phyloP scores from a whole-genome alignment of 768 basidiomycete species.

The Boletus pseudopeckii region DNA sequence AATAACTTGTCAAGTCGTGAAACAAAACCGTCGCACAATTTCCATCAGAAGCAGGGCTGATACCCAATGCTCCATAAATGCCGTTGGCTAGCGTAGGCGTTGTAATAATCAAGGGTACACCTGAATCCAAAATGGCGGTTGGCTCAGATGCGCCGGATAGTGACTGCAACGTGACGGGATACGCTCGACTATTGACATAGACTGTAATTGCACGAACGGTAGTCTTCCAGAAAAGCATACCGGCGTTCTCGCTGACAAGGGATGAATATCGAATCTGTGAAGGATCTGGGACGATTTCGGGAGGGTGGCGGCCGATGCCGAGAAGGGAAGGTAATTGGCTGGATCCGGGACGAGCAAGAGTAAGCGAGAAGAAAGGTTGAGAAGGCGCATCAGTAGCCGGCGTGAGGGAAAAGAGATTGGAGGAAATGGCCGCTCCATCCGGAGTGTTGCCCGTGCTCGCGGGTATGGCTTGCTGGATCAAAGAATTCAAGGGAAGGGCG shows the following conservation, averaged over 20 bases:
- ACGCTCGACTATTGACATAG: conserved; percentile 46
- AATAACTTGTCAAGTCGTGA: not conserved
- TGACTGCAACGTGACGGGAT: conserved; percentile 42
- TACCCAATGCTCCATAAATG: conserved; percentile 72
- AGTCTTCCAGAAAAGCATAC: conserved; percentile 62
- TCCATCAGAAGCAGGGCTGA: conserved; percentile 56
- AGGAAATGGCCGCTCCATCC: conserved; percentile 64
- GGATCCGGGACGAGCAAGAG: conserved; percentile 67
- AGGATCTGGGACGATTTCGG: conserved; percentile 49
- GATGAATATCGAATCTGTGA: conserved; percentile 47
- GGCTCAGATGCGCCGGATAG: conserved; percentile 44
- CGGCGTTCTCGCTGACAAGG: conserved; percentile 40
- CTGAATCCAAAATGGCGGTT: conserved; percentile 70
- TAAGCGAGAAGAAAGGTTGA: conserved; percentile 62
- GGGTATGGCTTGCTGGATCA: conserved; percentile 52
- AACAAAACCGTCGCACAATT: conserved; percentile 47
- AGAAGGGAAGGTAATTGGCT: conserved; percentile 53
- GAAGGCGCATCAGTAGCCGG: conserved; percentile 50
- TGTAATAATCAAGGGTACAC: conserved; percentile 64
- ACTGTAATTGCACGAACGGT: conserved; percentile 56
- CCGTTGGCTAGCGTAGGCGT: conserved; percentile 61
- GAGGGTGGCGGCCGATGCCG: conserved; percentile 68
- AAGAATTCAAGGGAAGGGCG: conserved; percentile 68
- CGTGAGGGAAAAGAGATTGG: conserved; percentile 70
- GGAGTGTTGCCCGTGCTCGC: conserved; percentile 47